phyloP scores from a whole-genome alignment of 495 filamentous ascomycete species.

The Lepidopterella palustris region DNA sequence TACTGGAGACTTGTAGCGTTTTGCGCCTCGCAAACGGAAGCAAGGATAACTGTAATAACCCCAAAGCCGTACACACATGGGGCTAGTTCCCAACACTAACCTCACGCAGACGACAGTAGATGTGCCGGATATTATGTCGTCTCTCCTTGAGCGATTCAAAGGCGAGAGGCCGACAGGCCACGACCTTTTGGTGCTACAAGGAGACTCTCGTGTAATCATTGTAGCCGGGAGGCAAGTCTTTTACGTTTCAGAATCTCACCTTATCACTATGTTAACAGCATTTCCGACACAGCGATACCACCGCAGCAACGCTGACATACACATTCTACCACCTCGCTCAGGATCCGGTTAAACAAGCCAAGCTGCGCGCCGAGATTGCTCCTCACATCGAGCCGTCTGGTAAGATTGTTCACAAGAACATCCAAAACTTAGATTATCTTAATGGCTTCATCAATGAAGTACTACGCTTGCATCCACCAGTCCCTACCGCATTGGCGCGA shows the following conservation, averaged over 20 bases:
- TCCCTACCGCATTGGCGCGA: constrained; percentile 1
- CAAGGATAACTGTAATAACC: constrained; percentile 16
- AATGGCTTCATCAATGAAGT: constrained; percentile 42
- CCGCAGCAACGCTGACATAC: constrained; percentile 37
- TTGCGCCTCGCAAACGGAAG: constrained; percentile 11
- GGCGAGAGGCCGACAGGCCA: not conserved
- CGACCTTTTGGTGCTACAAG: not conserved
- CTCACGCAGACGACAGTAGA: not conserved
- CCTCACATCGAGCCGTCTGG: constrained; percentile 12
- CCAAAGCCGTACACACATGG: not conserved
- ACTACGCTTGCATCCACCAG: constrained; percentile 40
- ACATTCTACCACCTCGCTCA: constrained; percentile 41
- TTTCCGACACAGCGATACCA: constrained; percentile 45
- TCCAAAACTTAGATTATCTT: constrained; percentile 27
- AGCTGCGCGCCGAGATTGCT: constrained; percentile 34
- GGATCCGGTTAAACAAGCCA: constrained; percentile 24
- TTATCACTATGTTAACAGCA: no score
- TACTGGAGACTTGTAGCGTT: constrained; percentile 14
- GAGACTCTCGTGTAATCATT: not conserved
- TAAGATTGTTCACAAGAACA: constrained; percentile 15
- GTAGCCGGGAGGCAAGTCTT: not conserved
- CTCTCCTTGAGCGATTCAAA: not conserved
- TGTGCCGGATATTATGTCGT: not conserved
- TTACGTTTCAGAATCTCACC: no score
- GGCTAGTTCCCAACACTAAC: not conserved